Conservation (phyloP, 2,329 filamentous ascomycete genomes). For the Colletotrichum sp. region DNA sequence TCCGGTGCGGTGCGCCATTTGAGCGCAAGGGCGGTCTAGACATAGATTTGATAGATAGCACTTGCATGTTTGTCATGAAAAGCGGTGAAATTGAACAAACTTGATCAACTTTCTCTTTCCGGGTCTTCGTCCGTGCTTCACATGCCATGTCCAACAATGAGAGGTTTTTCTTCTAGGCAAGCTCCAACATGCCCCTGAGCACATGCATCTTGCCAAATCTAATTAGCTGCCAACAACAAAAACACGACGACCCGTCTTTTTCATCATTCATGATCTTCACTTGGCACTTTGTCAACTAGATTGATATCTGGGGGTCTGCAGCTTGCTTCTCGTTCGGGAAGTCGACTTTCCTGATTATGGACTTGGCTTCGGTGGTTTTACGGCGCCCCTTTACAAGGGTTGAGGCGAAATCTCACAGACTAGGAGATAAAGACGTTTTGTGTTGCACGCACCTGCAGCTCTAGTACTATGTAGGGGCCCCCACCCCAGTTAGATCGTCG, state of each 20-base stretch:
- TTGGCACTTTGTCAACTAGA: constrained; percentile 3
- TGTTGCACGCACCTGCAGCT: background rate
- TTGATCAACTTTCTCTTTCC: background rate
- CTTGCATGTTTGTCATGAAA: background rate
- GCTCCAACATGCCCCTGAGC: background rate
- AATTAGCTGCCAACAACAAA: background rate
- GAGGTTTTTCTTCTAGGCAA: background rate
- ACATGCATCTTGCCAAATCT: background rate
- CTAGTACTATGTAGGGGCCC: background rate
- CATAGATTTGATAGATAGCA: background rate
- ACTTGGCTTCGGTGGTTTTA: background rate
- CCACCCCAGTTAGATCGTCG: background rate
- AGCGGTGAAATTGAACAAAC: background rate
- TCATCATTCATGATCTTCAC: background rate
- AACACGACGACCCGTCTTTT: background rate
- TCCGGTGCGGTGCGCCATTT: background rate
- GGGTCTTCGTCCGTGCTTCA: background rate
- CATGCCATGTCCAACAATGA: background rate
- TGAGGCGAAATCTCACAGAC: background rate
- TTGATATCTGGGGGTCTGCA: background rate
- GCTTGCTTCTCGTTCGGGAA: background rate
- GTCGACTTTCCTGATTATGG: background rate
- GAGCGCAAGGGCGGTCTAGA: background rate
- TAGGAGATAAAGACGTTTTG: background rate
- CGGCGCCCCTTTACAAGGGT: background rate